These are phyloP conservation scores for Nannochloris sp. DNA, from an alignment of 139 green algal genomes.

Conservation along the genomic window DNA sequence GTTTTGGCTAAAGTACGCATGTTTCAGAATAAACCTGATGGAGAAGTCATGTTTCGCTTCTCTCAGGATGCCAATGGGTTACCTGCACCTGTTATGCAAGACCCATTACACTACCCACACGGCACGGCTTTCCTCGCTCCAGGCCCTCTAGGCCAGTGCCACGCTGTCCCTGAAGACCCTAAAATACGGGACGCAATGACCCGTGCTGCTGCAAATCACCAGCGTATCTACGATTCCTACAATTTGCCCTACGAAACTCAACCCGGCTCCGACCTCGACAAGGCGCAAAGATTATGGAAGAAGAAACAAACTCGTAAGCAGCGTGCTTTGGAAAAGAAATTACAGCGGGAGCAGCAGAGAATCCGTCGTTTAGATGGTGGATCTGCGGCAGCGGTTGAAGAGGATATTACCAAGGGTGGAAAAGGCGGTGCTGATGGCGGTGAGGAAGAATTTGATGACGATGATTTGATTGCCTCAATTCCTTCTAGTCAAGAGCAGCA, in stretches of 20 bases:
- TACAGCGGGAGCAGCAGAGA: constrained; percentile 25
- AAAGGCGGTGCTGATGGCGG: constrained; percentile 2
- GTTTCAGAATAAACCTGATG: constrained; percentile 87
- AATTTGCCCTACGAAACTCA: constrained; percentile 68
- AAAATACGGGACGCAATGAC: constrained; percentile 57
- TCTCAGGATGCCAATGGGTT: constrained; percentile 63
- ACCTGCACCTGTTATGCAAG: constrained; percentile 65
- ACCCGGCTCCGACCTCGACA: constrained; percentile 57
- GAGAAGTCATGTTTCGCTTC: constrained; percentile 69
- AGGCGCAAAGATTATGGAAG: constrained; percentile 45
- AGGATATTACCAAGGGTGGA: neutral
- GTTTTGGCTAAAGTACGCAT: constrained; percentile 72
- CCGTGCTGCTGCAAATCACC: constrained; percentile 28
- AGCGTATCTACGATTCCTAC: constrained; percentile 47
- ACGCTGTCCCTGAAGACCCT: constrained; percentile 44
- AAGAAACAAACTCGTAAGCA: constrained; percentile 34
- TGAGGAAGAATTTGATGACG: constrained; percentile 30
- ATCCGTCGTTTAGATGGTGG: constrained; percentile 19
- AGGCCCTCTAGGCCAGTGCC: constrained; percentile 69
- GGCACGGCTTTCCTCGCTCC: constrained; percentile 77
- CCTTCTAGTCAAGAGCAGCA: neutral
- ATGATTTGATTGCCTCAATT: constrained; percentile 31
- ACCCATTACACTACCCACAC: constrained; percentile 86
- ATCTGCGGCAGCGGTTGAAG: neutral
- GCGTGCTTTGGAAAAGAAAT: constrained; percentile 18